Percentiles rank a stretch among this genome's conserved stretches.
Evolutionary conservation across 805 yeast genomes (phyloP).

Genomic region (Kockiozyma suomiensis): DNA sequence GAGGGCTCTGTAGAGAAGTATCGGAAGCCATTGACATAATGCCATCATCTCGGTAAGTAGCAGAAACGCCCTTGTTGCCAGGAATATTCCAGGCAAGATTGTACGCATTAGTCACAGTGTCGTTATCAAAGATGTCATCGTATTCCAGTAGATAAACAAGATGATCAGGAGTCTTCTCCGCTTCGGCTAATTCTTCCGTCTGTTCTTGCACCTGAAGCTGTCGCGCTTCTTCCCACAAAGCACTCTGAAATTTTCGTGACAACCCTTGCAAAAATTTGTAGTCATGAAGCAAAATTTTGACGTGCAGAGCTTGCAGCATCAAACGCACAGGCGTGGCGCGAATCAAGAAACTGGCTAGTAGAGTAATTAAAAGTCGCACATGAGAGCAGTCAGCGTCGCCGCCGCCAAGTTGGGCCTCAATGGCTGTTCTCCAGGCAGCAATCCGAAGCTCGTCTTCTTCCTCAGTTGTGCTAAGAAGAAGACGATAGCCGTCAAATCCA

Average conservation of each 20-base stretch:
- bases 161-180: slow-evolving; percentile 33
- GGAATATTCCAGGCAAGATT: slow-evolving; percentile 32
- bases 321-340: slow-evolving; percentile 36
- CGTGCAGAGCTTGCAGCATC: slow-evolving; percentile 41
- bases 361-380: slow-evolving; percentile 37
- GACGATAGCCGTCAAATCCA: slow-evolving; percentile 37
- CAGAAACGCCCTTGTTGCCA: slow-evolving; percentile 14
- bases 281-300: slow-evolving; percentile 36
- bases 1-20: slow-evolving; percentile 35
- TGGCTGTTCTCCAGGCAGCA: slow-evolving; percentile 37
- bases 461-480: slow-evolving; percentile 30
- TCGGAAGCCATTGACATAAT: slow-evolving; percentile 34
- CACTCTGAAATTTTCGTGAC: slow-evolving; percentile 22
- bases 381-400: slow-evolving; percentile 41
- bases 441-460: slow-evolving; percentile 25
- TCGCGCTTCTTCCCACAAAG: slow-evolving; percentile 40
- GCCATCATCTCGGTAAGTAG: slow-evolving; percentile 32
- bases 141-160: slow-evolving; percentile 22
- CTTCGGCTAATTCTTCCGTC: slow-evolving; percentile 1
- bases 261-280: slow-evolving; percentile 24
- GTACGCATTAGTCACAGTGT: slow-evolving; percentile 36
- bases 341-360: slow-evolving; percentile 37
- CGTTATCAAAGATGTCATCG: slow-evolving; percentile 38
- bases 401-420: slow-evolving; percentile 46
- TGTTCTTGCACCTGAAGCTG: slow-evolving; percentile 25